Conservation (phyloP, 208 protist species). For the Crithidia expoeki region DNA sequence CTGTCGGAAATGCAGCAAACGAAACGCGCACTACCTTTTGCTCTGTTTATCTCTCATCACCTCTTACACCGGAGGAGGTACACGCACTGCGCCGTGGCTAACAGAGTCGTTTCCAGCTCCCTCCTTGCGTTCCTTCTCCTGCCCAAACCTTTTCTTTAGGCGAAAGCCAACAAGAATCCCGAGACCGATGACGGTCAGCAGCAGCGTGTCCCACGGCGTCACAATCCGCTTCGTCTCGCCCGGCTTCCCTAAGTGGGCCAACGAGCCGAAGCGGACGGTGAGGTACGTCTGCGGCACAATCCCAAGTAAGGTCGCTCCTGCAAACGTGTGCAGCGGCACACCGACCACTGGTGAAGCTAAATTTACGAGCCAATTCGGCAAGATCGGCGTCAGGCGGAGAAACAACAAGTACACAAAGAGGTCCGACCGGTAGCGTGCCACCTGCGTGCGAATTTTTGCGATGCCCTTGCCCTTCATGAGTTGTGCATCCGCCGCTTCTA, state of each 20-base stretch:
- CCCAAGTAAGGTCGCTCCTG: conserved; percentile 79
- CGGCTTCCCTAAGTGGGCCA: conserved; percentile 34
- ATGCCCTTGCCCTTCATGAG: conserved; percentile 70
- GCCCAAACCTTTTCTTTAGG: conserved; percentile 41
- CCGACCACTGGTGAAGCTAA: conserved; percentile 81
- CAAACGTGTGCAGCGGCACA: conserved; percentile 75
- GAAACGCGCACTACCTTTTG: not conserved
- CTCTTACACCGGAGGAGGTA: conserved; percentile 11
- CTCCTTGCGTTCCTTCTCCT: conserved; percentile 21
- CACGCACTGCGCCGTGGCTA: conserved; percentile 12
- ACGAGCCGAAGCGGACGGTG: conserved; percentile 77
- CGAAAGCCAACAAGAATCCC: conserved; percentile 43
- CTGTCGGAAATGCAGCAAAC: no score
- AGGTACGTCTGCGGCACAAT: conserved; percentile 92
- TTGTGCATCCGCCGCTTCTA: conserved; percentile 41
- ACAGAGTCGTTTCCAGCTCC: not conserved
- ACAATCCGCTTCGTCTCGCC: conserved; percentile 47
- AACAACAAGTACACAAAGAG: conserved; percentile 92
- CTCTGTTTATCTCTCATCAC: not conserved
- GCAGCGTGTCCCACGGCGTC: conserved; percentile 69
- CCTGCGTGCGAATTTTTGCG: conserved; percentile 55
- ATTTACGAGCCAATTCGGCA: conserved; percentile 96
- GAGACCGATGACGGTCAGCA: conserved; percentile 54
- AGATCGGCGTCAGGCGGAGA: conserved; percentile 89
- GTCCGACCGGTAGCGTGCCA: conserved; percentile 61